Evolutionary conservation across 1,284 basidiomycete genomes (phyloP).

Genomic region (Neolentinus lepideus): DNA sequence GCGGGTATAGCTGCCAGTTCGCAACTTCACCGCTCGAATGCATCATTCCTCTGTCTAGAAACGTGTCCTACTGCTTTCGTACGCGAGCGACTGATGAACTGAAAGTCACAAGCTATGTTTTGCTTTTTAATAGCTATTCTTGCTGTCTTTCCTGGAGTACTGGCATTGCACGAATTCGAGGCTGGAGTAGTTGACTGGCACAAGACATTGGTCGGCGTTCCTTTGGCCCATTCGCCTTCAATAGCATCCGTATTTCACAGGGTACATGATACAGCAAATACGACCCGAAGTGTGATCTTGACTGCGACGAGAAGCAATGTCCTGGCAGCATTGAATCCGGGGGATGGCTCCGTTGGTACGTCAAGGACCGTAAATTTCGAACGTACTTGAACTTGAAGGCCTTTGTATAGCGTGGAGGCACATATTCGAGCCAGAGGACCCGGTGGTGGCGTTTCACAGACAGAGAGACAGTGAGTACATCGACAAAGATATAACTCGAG

Average conservation of each 20-base stretch:
- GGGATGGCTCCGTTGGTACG: conserved; percentile 66
- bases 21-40: no score
- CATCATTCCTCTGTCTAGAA: no score
- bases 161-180: conserved; percentile 65
- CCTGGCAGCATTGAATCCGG: conserved; percentile 67
- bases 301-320: conserved; percentile 74
- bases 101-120: no score
- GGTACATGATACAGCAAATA: conserved; percentile 17
- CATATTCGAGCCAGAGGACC: conserved; percentile 60
- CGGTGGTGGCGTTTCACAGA: conserved; percentile 62
- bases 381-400: conserved; percentile 2
- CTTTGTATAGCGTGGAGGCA: conserved; percentile 71
- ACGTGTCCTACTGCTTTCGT: no score
- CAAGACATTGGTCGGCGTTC: conserved; percentile 66
- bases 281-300: conserved; percentile 48
- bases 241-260: conserved; percentile 54
- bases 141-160: conserved; percentile 7
- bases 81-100: no score
- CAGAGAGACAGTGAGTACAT: conserved; percentile 54
- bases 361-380: not conserved
- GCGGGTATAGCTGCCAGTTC: no score
- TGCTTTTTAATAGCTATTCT: no score
- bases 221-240: conserved; percentile 37
- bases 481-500: not conserved
- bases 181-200: conserved; percentile 88